Conservation (phyloP, 2,329 filamentous ascomycete genomes). For the Colletotrichum simmondsii region DNA sequence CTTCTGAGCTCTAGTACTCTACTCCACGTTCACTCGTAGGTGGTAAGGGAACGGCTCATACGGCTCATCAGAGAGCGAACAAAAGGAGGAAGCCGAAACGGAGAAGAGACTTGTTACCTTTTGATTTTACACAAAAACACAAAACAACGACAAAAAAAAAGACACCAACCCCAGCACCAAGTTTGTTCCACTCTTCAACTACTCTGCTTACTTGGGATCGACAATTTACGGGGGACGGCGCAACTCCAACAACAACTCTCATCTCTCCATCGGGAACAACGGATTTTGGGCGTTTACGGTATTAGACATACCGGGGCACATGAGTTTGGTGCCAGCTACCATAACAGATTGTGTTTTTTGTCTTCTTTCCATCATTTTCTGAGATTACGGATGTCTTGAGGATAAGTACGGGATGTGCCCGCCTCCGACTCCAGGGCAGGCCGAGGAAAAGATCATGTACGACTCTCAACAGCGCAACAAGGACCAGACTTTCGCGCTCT, state of each 20-base stretch:
- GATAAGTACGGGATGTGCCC: constrained; percentile 11
- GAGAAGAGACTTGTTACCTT: constrained; percentile 20
- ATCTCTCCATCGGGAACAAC: constrained; percentile 20
- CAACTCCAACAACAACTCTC: constrained; percentile 23
- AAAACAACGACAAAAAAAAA: constrained; percentile 23
- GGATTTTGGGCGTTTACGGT: constrained; percentile 27
- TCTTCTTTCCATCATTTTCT: neutral
- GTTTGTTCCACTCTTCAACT: constrained; percentile 16
- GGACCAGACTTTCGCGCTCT: constrained; percentile 15
- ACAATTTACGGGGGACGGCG: constrained; percentile 9
- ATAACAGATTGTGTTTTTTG: constrained; percentile 31
- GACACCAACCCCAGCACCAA: constrained; percentile 21
- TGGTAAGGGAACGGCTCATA: constrained; percentile 6
- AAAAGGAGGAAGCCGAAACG: constrained; percentile 2
- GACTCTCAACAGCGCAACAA: neutral
- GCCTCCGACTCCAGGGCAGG: constrained; percentile 32
- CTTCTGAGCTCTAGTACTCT: neutral
- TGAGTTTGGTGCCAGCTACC: constrained; percentile 20
- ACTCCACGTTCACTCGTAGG: constrained; percentile 31
- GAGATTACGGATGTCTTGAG: constrained; percentile 30
- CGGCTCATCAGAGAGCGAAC: constrained; percentile 28
- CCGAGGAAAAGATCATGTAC: constrained; percentile 19
- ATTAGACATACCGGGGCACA: constrained; percentile 28
- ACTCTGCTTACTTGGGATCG: constrained; percentile 26
- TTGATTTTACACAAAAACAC: constrained; percentile 15